Conservation (phyloP, 2,329 filamentous ascomycete species). For the Aspergillus fijiensis region DNA sequence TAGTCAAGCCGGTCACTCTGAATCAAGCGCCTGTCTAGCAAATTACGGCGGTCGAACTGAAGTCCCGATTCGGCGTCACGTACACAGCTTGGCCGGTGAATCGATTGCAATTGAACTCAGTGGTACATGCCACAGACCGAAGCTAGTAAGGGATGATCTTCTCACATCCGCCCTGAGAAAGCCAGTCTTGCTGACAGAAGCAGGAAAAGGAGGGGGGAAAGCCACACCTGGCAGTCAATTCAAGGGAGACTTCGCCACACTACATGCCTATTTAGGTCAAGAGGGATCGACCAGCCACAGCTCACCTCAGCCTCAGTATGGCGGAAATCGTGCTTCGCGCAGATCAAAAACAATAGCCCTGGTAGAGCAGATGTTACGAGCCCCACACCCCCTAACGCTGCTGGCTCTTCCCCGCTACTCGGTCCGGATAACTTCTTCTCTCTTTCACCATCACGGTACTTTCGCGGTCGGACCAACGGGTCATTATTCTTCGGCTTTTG, state of each 20-base stretch:
- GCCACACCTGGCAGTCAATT: background rate
- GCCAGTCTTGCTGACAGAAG: background rate
- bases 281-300: conserved; percentile 3
- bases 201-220: background rate
- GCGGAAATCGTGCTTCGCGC: background rate
- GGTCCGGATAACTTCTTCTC: background rate
- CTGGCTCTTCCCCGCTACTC: background rate
- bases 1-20: no score
- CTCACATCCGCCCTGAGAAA: background rate
- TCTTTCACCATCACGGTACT: background rate
- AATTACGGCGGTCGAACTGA: background rate
- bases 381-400: background rate
- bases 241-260: conserved; percentile 7
- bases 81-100: background rate
- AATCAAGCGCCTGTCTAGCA: background rate
- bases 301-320: conserved; percentile 2
- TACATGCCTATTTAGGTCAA: conserved; percentile 4
- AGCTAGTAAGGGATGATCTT: conserved; percentile 2
- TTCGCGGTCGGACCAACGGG: background rate
- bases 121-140: background rate
- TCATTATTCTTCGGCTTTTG: background rate
- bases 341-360: background rate
- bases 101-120: background rate
- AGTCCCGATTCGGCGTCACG: background rate
- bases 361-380: background rate